Conservation (phyloP, 2,329 filamentous ascomycete genomes). For the Phaeophleospora eucalypticola region DNA sequence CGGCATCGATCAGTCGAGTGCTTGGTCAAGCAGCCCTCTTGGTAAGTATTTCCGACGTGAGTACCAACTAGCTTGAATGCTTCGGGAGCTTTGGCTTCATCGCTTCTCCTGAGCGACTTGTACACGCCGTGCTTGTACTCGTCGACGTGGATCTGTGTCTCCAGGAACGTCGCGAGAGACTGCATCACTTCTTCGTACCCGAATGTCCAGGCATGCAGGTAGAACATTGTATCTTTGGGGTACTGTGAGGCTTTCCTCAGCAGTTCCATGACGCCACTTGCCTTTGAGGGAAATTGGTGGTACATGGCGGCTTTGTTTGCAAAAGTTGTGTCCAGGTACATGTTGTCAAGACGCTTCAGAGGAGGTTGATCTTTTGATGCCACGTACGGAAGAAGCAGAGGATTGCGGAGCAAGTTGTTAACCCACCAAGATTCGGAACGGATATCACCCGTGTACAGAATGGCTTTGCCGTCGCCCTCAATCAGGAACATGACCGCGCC, state of each 20-base stretch:
- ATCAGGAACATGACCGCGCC: conserved; percentile 92
- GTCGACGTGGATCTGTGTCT: conserved; percentile 75
- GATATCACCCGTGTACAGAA: conserved; percentile 87
- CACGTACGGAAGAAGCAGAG: conserved; percentile 67
- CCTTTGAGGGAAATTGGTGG: conserved; percentile 58
- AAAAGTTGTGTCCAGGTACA: conserved; percentile 90
- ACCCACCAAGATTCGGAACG: conserved; percentile 86
- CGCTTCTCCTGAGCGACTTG: conserved; percentile 48
- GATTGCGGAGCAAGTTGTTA: conserved; percentile 65
- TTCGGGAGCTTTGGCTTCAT: conserved; percentile 48
- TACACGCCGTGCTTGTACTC: conserved; percentile 75
- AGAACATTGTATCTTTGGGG: conserved; percentile 70
- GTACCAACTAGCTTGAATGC: conserved; percentile 69
- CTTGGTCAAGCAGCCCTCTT: conserved; percentile 66
- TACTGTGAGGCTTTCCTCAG: conserved; percentile 65
- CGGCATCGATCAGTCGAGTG: conserved; percentile 47
- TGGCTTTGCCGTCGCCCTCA: conserved; percentile 65
- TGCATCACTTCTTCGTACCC: conserved; percentile 92
- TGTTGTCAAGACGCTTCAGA: conserved; percentile 65
- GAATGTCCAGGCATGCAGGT: conserved; percentile 86
- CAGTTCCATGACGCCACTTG: conserved; percentile 71
- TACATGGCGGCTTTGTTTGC: conserved; percentile 49
- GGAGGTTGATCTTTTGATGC: conserved; percentile 45
- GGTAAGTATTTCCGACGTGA: conserved; percentile 65
- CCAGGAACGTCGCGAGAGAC: conserved; percentile 66